Conservation (phyloP, 1,139 yeast species). For the Blastobotrys illinoisensis region DNA sequence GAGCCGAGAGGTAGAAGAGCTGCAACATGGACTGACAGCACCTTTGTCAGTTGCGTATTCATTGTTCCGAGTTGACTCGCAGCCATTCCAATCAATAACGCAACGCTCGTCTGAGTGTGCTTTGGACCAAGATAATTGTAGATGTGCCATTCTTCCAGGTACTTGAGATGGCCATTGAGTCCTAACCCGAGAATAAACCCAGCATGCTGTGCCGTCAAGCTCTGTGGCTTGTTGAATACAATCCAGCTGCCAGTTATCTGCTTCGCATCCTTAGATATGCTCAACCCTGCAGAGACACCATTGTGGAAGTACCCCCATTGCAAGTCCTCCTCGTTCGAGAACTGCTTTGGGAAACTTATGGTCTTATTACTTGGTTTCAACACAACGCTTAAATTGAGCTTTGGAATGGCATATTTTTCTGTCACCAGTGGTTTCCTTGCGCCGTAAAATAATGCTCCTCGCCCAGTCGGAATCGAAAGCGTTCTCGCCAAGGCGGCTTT, state of each 20-base stretch:
- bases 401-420: slow-evolving; percentile 77
- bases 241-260: slow-evolving; percentile 92
- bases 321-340: slow-evolving; percentile 45
- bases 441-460: slow-evolving; percentile 66
- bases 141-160: slow-evolving; percentile 93
- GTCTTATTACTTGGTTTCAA: slow-evolving; percentile 66
- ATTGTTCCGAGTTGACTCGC: slow-evolving; percentile 80
- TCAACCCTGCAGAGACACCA: slow-evolving; percentile 85
- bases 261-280: slow-evolving; percentile 60
- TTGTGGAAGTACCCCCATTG: slow-evolving; percentile 92
- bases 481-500: slow-evolving; percentile 65
- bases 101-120: slow-evolving; percentile 78
- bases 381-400: slow-evolving; percentile 61
- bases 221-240: slow-evolving; percentile 73
- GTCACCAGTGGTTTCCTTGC: slow-evolving; percentile 76
- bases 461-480: slow-evolving; percentile 68
- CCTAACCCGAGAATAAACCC: slow-evolving; percentile 94
- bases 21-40: slow-evolving; percentile 86
- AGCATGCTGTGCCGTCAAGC: slow-evolving; percentile 77
- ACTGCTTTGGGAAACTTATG: slow-evolving; percentile 53
- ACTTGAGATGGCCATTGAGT: slow-evolving; percentile 77
- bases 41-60: slow-evolving; percentile 85
- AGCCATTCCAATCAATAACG: slow-evolving; percentile 84
- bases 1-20: slow-evolving; percentile 91
- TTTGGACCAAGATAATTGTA: slow-evolving; percentile 91